Base-by-base conservation (phyloP, 2,329 filamentous ascomycete genomes). In the Scedosporium dehoogii region DNA sequence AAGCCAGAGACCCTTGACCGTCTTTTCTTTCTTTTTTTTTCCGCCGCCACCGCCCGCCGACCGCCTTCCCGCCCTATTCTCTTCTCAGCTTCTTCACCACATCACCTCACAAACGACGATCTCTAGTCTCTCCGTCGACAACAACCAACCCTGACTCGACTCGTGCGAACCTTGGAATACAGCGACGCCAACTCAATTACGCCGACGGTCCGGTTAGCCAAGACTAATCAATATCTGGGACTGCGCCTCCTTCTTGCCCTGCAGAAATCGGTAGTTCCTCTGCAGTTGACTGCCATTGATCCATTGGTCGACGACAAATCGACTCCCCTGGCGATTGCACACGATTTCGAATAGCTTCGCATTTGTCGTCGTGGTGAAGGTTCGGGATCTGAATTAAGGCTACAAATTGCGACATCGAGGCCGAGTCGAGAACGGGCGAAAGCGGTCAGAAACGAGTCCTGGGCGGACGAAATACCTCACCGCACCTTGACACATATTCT, bases 401-500 rank as follows among this genome's bases (percentile, higher is more conserved):
- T 38, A 38, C 33, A 38, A 38, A 12, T 38, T 38, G 33, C 33
- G 33, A 38, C 33, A 12, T 38, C 33, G 10, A 38, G 10, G 33
- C 33, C 9, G 33, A 38, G 14, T 38, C 33, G 33, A 38, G 33
- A 9, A 10, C 33, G 33, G 33, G 9, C 33, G 33, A 38, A 10
- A 38, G 33, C 33, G 33, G 33, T 38, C 10, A 38, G 33, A 38
- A 38, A 51, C n/a, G 55, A 33, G 55, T 33, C 55, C 18, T 58
- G 55, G 55, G 55, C 55, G 55, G 55, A 58, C 55, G 51, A 55
- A 55, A 29, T 55, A 55, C 18, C 51, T 55, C 51, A 55, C 51
- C 51, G 23, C 51, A 55, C 51, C 51, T 55, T 23, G 44, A n/a
- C 44, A 48, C 10, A 48, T 18, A 10, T 7, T 29, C 18, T 23